These are phyloP conservation scores for Aureobasidium musti DNA, from an alignment of 2,329 filamentous ascomycete species.

Conservation along the genomic window DNA sequence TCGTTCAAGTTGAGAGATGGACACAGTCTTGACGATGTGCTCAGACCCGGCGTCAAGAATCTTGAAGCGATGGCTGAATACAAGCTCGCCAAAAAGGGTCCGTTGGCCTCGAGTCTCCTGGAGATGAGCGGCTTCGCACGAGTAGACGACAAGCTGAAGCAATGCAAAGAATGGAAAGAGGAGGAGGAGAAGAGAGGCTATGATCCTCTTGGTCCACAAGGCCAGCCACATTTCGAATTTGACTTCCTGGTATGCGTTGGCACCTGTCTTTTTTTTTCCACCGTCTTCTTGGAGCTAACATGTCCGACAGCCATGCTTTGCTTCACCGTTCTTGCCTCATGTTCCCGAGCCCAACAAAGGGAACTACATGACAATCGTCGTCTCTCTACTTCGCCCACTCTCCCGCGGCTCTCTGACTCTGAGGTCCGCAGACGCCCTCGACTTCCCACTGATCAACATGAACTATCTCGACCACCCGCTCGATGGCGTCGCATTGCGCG, in stretches of 20 bases:
- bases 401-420: constrained; percentile 50
- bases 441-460: constrained; percentile 46
- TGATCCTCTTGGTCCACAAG: constrained; percentile 37
- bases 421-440: constrained; percentile 44
- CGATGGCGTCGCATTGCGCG: constrained; percentile 60
- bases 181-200: constrained; percentile 44
- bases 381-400: constrained; percentile 53
- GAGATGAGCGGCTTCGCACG: constrained; percentile 59
- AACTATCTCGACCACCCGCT: constrained; percentile 53
- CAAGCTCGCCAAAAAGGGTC: constrained; percentile 31
- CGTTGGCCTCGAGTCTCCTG: constrained; percentile 46
- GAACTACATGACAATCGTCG: constrained; percentile 53
- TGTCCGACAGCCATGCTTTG: constrained; percentile 6
- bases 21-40: constrained; percentile 44
- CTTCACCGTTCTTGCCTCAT: constrained; percentile 29
- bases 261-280: no score
- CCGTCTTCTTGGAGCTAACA: background rate
- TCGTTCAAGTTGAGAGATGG: constrained; percentile 45
- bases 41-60: constrained; percentile 43
- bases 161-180: constrained; percentile 51
- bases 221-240: constrained; percentile 39
- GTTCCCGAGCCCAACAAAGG: constrained; percentile 32
- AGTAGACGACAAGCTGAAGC: constrained; percentile 58
- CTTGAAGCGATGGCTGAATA: constrained; percentile 33
- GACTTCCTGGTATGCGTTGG: constrained; percentile 55